Conservation (phyloP, 371 early-diverging fungal species). For the Thermomucor indicae-seudaticae region DNA sequence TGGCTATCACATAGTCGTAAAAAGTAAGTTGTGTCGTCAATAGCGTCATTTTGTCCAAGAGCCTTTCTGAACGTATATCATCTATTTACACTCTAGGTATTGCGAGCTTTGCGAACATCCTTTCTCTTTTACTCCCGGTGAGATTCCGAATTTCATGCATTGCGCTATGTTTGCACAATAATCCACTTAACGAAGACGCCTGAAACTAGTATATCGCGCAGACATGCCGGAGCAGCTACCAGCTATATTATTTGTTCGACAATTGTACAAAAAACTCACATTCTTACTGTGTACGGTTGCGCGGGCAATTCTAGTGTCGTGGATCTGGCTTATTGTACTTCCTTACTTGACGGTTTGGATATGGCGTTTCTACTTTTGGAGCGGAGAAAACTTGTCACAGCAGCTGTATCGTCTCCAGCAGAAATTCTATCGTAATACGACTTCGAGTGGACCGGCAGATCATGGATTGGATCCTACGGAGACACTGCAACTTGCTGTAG, state of each 20-base stretch:
- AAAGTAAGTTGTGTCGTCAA: conserved; percentile 31
- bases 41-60: not conserved
- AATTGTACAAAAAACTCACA: conserved; percentile 38
- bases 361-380: conserved; percentile 78
- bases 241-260: conserved; percentile 41
- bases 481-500: too few species aligned
- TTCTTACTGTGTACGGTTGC: conserved; percentile 13
- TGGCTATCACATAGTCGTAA: conserved; percentile 88
- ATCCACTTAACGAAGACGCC: too few species aligned
- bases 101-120: conserved; percentile 91
- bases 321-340: conserved; percentile 76
- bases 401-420: conserved; percentile 6
- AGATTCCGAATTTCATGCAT: conserved; percentile 7
- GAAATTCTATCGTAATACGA: too few species aligned
- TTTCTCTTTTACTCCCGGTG: conserved; percentile 84
- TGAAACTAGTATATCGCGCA: conserved; percentile 61
- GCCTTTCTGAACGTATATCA: not conserved
- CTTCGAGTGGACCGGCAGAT: too few species aligned
- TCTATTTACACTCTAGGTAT: conserved; percentile 36
- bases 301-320: conserved; percentile 50
- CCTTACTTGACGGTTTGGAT: conserved; percentile 79
- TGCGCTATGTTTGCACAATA: not conserved
- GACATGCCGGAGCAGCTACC: conserved; percentile 69
- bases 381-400: conserved; percentile 51
- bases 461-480: too few species aligned